Evolutionary conservation across 148 eudicot genomes (phyloP), one percentile per base, ranked within the genome.

Genomic region (Chenopodium suecicum): DNA sequence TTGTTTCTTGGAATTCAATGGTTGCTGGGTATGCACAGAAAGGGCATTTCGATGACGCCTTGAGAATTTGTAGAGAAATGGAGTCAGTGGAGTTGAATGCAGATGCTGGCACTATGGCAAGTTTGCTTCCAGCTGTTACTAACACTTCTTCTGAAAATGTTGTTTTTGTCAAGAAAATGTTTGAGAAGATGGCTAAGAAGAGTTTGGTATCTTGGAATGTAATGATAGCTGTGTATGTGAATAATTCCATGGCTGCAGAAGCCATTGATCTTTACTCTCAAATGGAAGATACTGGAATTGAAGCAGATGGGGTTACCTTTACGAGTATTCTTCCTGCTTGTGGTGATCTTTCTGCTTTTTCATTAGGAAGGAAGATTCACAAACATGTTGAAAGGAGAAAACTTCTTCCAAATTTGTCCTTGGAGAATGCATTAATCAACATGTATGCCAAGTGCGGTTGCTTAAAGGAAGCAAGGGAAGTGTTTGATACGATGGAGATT

Each of bases 401-500:
- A 54, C 87, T 94, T 75, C 83, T 82, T 70, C 93, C 97, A 60
- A 91, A 89, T 85, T 68, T 94, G 76, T 85, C 90, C 0, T 11
- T 94, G 46, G 98, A 91, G 85, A 92, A 91, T 80, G 98, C 94
- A 11, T 84, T 94, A 85, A 85, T 92, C 68, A 89, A 94, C 85
- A 92, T 94, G 98, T 94, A 92, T 89, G 91, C 97, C 12, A 92
- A 92, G 83, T 94, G 98, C 76, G 94, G 97, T 7, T 91, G 89
- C 80, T 84, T 92, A 70, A 68, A 22, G 34, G 97, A 91, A 76
- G 97, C 98, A 20, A 90, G 92, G 81, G 82, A 77, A 63, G 89
- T 92, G 62, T 94, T 94, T 84, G 90, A 94, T 78, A 73, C 77
- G 44, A 92, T 92, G 94, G 62, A 25, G 23, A 27, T 58, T 19